Evolutionary conservation across 2,329 filamentous ascomycete genomes (phyloP).

Genomic region (Penicillium janthinellum): DNA sequence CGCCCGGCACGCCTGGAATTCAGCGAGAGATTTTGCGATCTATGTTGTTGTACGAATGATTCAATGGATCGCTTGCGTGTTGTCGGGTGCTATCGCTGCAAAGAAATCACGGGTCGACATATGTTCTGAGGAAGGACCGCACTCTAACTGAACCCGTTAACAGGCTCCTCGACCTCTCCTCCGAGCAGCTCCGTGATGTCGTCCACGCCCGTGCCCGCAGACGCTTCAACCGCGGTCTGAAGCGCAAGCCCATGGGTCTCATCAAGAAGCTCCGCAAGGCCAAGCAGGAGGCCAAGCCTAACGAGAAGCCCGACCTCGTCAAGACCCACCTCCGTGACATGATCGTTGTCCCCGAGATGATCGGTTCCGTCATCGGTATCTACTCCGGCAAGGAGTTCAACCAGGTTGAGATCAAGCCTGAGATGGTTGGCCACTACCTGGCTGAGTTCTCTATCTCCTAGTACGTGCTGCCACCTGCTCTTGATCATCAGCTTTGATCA

Average conservation of each 20-base stretch:
- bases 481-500: background rate
- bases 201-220: conserved; percentile 98
- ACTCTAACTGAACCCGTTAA: conserved; percentile 32
- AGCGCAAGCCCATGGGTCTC: conserved; percentile 99
- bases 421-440: conserved; percentile 99
- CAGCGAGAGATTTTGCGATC: background rate
- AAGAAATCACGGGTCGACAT: conserved; percentile 3
- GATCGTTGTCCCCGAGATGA: conserved; percentile 99
- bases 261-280: conserved; percentile 99
- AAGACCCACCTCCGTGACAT: conserved; percentile 99
- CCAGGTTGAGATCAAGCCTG: conserved; percentile 99
- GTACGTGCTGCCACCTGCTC: conserved; percentile 60
- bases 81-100: conserved; percentile 5
- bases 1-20: conserved; percentile 10
- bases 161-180: conserved; percentile 97
- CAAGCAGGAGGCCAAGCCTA: conserved; percentile 97
- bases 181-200: conserved; percentile 98
- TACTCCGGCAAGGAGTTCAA: conserved; percentile 99
- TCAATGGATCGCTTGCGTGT: conserved; percentile 7
- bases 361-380: conserved; percentile 96
- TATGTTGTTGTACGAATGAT: background rate
- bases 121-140: conserved; percentile 32
- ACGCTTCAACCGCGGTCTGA: conserved; percentile 99
- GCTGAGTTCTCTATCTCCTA: conserved; percentile 99
- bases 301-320: conserved; percentile 99